Percentiles rank a stretch among this genome's conserved stretches.
Conservation (phyloP, 2,329 filamentous ascomycete genomes). For the Fusarium guadeloupense region DNA sequence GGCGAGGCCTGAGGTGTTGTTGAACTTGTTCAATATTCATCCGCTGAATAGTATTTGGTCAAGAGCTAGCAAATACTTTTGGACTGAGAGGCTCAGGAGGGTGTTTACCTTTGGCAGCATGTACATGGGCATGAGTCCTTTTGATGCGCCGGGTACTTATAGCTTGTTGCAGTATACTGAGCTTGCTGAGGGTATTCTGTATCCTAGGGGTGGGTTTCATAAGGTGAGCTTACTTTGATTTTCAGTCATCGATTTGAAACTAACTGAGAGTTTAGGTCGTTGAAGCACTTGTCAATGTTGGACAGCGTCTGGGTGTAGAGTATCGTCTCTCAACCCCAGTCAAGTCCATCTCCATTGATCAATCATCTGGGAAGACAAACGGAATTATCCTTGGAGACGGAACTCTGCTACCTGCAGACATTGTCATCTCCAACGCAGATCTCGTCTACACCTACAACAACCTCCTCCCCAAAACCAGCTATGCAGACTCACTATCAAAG, state of each 20-base stretch:
- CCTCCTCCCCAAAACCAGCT: slow-evolving; percentile 64
- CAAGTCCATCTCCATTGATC: slow-evolving; percentile 59
- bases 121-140: slow-evolving; percentile 86
- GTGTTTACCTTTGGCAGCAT: slow-evolving; percentile 83
- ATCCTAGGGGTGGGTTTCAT: slow-evolving; percentile 76
- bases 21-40: slow-evolving; percentile 68
- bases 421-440: slow-evolving; percentile 77
- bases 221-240: slow-evolving; percentile 40
- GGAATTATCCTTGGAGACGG: slow-evolving; percentile 69
- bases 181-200: slow-evolving; percentile 79
- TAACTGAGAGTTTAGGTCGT: slow-evolving; percentile 54
- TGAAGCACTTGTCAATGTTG: slow-evolving; percentile 70
- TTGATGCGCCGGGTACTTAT: slow-evolving; percentile 79
- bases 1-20: slow-evolving; percentile 65
- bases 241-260: fast-evolving
- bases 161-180: slow-evolving; percentile 77
- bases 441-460: slow-evolving; percentile 79
- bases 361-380: slow-evolving; percentile 55
- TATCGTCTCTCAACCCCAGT: slow-evolving; percentile 70
- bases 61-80: slow-evolving; percentile 73
- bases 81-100: slow-evolving; percentile 71
- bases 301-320: slow-evolving; percentile 67
- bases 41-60: slow-evolving; percentile 77
- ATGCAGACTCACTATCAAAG: slow-evolving; percentile 54
- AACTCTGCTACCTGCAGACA: slow-evolving; percentile 67